Conservation (phyloP, 495 filamentous ascomycete species). For the Cercophora sp. region DNA sequence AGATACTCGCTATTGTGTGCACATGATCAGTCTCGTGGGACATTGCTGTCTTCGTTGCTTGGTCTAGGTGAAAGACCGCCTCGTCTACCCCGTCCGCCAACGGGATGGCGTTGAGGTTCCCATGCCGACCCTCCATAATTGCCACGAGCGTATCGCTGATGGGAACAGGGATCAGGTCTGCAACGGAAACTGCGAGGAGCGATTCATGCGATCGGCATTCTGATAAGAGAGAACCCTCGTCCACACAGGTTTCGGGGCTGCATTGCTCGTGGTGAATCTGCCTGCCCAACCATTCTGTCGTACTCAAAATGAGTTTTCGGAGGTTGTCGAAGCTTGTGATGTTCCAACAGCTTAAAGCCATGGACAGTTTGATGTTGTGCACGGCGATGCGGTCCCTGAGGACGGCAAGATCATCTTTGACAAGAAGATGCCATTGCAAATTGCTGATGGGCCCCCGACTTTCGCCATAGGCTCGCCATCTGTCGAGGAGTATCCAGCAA, state of each 20-base stretch:
- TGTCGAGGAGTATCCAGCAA: constrained; percentile 9
- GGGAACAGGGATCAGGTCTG: not conserved
- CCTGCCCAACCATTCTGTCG: too few relatives aligned
- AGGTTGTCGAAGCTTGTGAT: too few relatives aligned
- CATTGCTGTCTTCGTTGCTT: constrained; percentile 11
- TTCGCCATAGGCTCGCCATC: not conserved
- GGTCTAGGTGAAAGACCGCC: constrained; percentile 17
- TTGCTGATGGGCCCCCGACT: constrained; percentile 8
- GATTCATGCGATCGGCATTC: too few relatives aligned
- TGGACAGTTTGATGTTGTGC: constrained; percentile 13
- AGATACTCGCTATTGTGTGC: constrained; percentile 4
- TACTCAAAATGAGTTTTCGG: too few relatives aligned
- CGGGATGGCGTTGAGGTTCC: not conserved
- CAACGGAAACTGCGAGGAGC: too few relatives aligned
- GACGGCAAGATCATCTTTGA: constrained; percentile 15
- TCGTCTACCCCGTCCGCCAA: constrained; percentile 13
- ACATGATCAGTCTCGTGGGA: not conserved
- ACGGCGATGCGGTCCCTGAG: constrained; percentile 18
- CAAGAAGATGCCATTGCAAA: constrained; percentile 13
- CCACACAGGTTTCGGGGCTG: too few relatives aligned
- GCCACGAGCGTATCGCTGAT: not conserved
- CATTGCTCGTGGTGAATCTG: too few relatives aligned
- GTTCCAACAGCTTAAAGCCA: too few relatives aligned
- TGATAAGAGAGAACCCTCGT: too few relatives aligned
- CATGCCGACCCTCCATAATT: not conserved